These are phyloP conservation scores for Emmonsiellopsis sp. DNA, from an alignment of 2,329 filamentous ascomycete genomes.

Conservation along the genomic window DNA sequence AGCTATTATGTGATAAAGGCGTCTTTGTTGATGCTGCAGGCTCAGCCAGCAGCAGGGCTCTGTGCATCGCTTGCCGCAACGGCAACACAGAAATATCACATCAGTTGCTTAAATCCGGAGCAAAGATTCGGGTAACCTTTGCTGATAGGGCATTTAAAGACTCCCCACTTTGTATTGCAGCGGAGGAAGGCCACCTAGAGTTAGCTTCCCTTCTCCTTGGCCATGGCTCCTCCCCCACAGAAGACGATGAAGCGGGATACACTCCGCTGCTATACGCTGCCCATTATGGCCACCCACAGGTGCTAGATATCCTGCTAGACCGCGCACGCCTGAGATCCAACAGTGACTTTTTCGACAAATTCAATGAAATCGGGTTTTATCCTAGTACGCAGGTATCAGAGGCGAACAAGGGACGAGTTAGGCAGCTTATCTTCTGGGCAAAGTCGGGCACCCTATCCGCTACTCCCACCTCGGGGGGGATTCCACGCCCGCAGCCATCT, in stretches of 20 bases:
- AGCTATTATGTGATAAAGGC: conserved; percentile 23
- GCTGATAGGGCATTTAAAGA: conserved; percentile 23
- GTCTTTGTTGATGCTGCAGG: conserved; percentile 22
- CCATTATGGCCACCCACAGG: conserved; percentile 27
- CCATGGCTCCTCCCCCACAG: conserved; percentile 25
- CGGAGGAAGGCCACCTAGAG: conserved; percentile 24
- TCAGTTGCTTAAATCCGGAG: conserved; percentile 25
- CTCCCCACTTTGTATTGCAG: conserved; percentile 30
- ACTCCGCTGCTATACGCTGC: conserved; percentile 30
- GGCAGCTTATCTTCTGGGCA: conserved; percentile 1
- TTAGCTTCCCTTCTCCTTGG: conserved; percentile 25
- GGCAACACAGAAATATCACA: conserved; percentile 27
- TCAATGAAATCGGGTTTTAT: conserved; percentile 17
- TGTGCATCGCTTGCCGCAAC: conserved; percentile 26
- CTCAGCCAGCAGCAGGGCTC: conserved; percentile 24
- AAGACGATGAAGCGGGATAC: conserved; percentile 29
- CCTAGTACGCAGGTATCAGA: conserved; percentile 16
- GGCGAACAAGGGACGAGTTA: conserved; percentile 6
- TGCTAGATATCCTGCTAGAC: conserved; percentile 25
- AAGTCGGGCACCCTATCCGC: background rate
- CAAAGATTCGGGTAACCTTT: conserved; percentile 20
- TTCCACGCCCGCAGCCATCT: background rate
- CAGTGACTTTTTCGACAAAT: conserved; percentile 5
- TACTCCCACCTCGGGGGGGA: background rate
- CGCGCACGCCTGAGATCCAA: conserved; percentile 12